phyloP scores from a whole-genome alignment of 73 alveolate genomes.

The Tetrahymena elliotti region DNA sequence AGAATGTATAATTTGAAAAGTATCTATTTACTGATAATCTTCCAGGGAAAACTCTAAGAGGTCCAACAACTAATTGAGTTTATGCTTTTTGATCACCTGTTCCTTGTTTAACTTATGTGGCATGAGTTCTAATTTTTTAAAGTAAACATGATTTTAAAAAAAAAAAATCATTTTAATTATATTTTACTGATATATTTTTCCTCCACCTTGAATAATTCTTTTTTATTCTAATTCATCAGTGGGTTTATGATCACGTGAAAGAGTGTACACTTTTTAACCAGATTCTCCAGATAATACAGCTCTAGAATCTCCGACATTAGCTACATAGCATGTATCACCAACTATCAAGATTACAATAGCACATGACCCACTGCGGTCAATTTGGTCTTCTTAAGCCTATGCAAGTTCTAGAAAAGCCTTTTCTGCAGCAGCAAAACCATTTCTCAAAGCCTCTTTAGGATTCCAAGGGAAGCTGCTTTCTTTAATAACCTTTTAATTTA shows the following conservation, averaged over 20 bases:
- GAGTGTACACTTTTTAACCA: conserved; percentile 65
- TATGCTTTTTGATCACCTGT: not conserved
- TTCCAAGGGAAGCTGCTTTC: conserved; percentile 87
- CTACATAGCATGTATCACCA: conserved; percentile 84
- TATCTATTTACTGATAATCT: conserved; percentile 74
- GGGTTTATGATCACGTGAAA: conserved; percentile 95
- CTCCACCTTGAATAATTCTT: conserved; percentile 92
- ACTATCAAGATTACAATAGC: conserved; percentile 85
- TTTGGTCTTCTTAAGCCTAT: conserved; percentile 24
- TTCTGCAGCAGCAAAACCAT: conserved; percentile 93
- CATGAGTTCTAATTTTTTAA: not conserved
- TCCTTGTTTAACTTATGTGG: not conserved
- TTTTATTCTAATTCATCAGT: conserved; percentile 85
- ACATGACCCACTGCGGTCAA: conserved; percentile 94
- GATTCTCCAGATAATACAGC: conserved; percentile 85
- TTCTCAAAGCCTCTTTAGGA: conserved; percentile 88
- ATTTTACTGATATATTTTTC: conserved; percentile 69
- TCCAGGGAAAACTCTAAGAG: conserved; percentile 97
- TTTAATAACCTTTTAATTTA: conserved; percentile 37
- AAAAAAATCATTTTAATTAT: not conserved
- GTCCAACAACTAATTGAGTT: conserved; percentile 74
- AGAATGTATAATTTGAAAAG: not conserved
- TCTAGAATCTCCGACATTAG: conserved; percentile 96
- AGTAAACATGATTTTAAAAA: not conserved
- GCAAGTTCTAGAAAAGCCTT: conserved; percentile 61